A percentile compares a stretch with the other conserved stretches of the same genome.
These are phyloP conservation scores for Arthrocladium fulminans DNA, from an alignment of 2,329 filamentous ascomycete species.

Conservation along the genomic window DNA sequence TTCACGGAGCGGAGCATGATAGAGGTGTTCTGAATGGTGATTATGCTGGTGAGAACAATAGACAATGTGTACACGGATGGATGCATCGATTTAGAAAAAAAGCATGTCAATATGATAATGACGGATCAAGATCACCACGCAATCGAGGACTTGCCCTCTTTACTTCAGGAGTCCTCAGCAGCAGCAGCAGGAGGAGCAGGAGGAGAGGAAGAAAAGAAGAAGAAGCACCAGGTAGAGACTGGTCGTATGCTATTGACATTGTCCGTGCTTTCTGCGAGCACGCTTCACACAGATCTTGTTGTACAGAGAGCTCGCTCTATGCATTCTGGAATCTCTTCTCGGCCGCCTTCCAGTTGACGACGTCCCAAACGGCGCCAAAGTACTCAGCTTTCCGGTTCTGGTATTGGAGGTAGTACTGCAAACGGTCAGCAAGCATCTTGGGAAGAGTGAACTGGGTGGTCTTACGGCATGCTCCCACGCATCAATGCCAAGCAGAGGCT, in stretches of 20 bases:
- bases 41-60: too few species aligned
- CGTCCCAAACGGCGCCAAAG: conserved; percentile 88
- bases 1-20: too few species aligned
- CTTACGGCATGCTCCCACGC: conserved; percentile 78
- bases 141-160: too few species aligned
- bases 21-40: too few species aligned
- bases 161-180: too few species aligned
- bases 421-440: background rate
- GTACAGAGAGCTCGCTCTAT: background rate
- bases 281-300: background rate
- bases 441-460: background rate
- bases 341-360: conserved; percentile 90
- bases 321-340: conserved; percentile 52
- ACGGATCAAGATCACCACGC: too few species aligned
- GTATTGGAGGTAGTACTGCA: conserved; percentile 61
- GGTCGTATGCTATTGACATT: background rate
- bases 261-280: background rate
- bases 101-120: too few species aligned
- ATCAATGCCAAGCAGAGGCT: conserved; percentile 79
- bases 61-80: too few species aligned
- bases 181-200: too few species aligned
- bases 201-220: too few species aligned
- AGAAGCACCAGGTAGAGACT: too few species aligned
- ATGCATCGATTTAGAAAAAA: too few species aligned
- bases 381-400: conserved; percentile 96